Conservation (phyloP, 106 monocot genomes). For the Amphibolis antarctica region DNA sequence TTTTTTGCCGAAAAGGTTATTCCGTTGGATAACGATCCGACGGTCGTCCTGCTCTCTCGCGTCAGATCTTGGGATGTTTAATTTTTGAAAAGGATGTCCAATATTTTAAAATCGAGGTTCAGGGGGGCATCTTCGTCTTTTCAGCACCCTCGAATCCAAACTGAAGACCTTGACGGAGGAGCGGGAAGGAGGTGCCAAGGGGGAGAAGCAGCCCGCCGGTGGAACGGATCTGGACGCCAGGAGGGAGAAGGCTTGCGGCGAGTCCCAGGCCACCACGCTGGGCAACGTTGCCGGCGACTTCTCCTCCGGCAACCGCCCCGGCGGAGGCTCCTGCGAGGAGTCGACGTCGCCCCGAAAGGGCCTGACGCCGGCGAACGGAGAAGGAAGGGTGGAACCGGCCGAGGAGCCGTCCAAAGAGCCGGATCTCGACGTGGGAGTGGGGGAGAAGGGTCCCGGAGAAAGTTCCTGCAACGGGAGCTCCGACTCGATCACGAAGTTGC, state of each 20-base stretch:
- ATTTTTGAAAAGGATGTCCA: neutral
- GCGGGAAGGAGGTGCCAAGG: neutral
- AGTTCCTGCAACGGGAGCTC: conserved; percentile 62
- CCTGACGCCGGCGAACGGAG: neutral
- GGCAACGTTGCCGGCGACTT: neutral
- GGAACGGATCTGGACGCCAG: conserved; percentile 2
- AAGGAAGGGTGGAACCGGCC: neutral
- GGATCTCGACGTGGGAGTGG: conserved; percentile 2
- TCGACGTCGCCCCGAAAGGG: conserved; percentile 5
- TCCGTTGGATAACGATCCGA: conserved; percentile 4
- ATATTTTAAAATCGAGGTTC: neutral
- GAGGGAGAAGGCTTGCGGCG: neutral
- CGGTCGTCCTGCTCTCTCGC: neutral
- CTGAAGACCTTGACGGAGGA: conserved; percentile 17
- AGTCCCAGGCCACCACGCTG: neutral
- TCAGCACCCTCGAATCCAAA: conserved; percentile 48
- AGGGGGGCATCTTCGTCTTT: conserved; percentile 9
- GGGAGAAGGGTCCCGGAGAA: conserved; percentile 24
- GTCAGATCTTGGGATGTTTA: conserved; percentile 42
- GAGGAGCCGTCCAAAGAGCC: neutral
- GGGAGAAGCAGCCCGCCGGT: too few relatives aligned
- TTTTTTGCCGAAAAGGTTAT: neutral
- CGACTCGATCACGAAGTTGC: conserved; percentile 21
- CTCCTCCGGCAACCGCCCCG: neutral
- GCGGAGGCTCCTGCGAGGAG: conserved; percentile 6